A percentile compares a stretch with the other conserved stretches of the same genome.
These are phyloP conservation scores for Fomitopsis pinicola DNA, from an alignment of 1,284 basidiomycete genomes.

Conservation along the genomic window DNA sequence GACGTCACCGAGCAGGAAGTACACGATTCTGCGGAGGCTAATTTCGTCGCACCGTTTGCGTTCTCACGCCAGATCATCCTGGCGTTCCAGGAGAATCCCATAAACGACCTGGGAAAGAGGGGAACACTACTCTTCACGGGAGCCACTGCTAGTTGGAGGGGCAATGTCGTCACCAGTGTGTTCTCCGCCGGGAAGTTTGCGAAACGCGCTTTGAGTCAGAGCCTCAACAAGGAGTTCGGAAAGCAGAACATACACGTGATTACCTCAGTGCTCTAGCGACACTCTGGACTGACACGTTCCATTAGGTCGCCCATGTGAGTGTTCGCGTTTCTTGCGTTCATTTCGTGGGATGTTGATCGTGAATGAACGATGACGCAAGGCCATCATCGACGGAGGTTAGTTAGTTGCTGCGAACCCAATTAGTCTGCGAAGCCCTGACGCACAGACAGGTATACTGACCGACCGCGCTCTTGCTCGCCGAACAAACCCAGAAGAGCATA, in stretches of 20 bases:
- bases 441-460: constrained; percentile 40
- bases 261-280: not conserved
- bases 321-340: constrained; percentile 7
- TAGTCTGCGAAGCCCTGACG: not conserved
- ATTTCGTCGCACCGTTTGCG: constrained; percentile 60
- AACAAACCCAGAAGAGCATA: constrained; percentile 17
- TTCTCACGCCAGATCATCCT: constrained; percentile 64
- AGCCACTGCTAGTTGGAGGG: constrained; percentile 65
- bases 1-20: constrained; percentile 60
- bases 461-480: constrained; percentile 31
- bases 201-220: constrained; percentile 65
- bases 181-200: constrained; percentile 72
- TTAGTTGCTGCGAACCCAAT: not conserved
- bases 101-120: constrained; percentile 41
- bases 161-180: constrained; percentile 59
- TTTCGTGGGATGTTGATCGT: not conserved
- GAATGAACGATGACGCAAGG: constrained; percentile 14
- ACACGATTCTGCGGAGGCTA: constrained; percentile 42
- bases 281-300: not conserved
- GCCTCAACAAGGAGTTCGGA: constrained; percentile 76
- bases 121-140: constrained; percentile 78
- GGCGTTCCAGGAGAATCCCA: constrained; percentile 56
- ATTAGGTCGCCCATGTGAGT: not conserved
- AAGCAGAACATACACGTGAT: constrained; percentile 74
- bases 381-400: constrained; percentile 38